Evolutionary conservation across 176 grass and related monocot genomes (phyloP), one percentile per base, ranked within the genome.

Genomic region (Eleusine indica): DNA sequence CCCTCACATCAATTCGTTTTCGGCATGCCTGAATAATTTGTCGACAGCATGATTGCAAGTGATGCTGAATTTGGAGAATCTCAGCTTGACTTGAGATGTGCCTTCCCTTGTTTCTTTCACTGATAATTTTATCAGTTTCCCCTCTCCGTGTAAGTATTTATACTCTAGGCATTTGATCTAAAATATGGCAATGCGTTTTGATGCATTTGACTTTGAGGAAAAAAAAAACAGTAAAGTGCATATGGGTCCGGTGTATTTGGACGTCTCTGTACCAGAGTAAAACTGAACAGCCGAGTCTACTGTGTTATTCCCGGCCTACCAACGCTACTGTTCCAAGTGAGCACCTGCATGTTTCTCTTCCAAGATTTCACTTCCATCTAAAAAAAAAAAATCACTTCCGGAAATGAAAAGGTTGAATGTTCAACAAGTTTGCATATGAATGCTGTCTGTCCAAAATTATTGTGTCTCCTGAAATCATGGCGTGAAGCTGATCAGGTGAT

Each of bases 11-110:
- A 69, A 37, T 30, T 74, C 12, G 44, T 74, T 85, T 67, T 82
- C 66, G 73, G 67, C 78, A 76, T 66, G 78, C 43, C 11, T 11
- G 44, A 39, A 72, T 82, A 19, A 77, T 78, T 82, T 51, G 60
- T 17, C 28, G 88, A 83, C 83, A 83, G 25, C 60, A 86, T 90
- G 79, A 83, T 90, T 73, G 79, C 70, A 52, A 19, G 13, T 6
- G 30, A 52, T 30, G 32, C 28, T 40, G 68, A 60, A 66, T 52
- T 68, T 51, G 83, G 71, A 90, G 83, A 67, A 86, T 90, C 46
- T 39, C 72, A 35, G 35, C 32, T 48, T 43, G 12, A 1, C 12
- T 10, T 10, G 57, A 21, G 19, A 29, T 47, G 54, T 46, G 9
- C 10, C 46, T 22, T 15, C 21, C 13, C 25, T 57, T 64, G 4